Evolutionary conservation across 495 filamentous ascomycete genomes (phyloP), one percentile per base, ranked within the genome.

Genomic region (Xanthoparmelia taractica): DNA sequence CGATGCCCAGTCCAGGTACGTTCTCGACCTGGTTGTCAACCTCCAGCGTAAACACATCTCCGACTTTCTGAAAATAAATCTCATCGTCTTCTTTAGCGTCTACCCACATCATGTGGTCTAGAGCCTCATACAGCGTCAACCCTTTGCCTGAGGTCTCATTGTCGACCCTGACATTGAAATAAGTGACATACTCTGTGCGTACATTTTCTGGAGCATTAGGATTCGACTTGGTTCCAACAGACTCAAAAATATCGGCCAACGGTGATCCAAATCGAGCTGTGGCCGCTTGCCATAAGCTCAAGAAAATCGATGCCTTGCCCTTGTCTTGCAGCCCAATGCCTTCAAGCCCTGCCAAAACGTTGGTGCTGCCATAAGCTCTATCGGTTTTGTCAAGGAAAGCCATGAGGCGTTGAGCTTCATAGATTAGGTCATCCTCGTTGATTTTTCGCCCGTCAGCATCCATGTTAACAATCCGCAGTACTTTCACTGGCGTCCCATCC

Each of bases 371-470:
- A 72, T 95, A 97, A n/a, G 86, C 82, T 48, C 92, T 85, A 8
- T 86, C 80, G 17, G 92, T 90, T 25, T 72, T 75, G 65, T 95
- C 89, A 38, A 96, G 78, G 68, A 97, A 96, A 27, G 91, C 91
- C 75, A 96, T 83, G n/a, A 96, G 68, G 31, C 92, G 85, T 70
- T 96, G 91, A 43, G 73, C 68, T 65, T 80, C 77, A 61, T 77
- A 66, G 38, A 81, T 72, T 10, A 82, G 76, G 18, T 84, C 80
- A 25, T 79, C 75, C 68, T 74, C 78, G 10, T 79, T 70, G 11
- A 68, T 70, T 37, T 77, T 72, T 15, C 72, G 74, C 29, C 71
- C 69, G 20, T 77, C 77, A 45, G 78, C 67, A 50, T 61, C 65
- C n/a, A 80, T 68, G 20, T 82, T 78, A n/a, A 85, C 78, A 23